Base-by-base conservation (phyloP, 140 eudicot species). In the Oenanthe javanica region DNA sequence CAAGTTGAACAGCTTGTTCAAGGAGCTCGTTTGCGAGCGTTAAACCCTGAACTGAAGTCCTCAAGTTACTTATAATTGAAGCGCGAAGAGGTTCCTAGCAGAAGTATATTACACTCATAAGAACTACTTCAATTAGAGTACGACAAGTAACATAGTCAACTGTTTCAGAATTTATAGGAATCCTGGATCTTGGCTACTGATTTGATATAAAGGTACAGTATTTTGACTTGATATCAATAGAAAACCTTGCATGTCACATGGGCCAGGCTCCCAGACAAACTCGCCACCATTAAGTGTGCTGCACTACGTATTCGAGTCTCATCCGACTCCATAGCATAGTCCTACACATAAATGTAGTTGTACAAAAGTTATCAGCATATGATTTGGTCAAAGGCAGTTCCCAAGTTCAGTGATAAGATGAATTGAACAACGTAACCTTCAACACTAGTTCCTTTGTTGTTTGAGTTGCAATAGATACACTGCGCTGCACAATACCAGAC, bases 201-300 rank as follows among this genome's bases (percentile, higher is more conserved):
- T 36, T 47, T 74, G 38, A 23, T 11, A 48, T 3, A 74, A 47
- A 10, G 78, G 59, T 46, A 48, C 43, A 1, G 21, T 74, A 23
- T 43, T 43, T 43, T 23, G 78, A 74, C 55, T 42, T 72, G 8
- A 19, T 19, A 72, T 72, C 52, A 52, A 15, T 74, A 31, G 38
- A 46, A 72, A 27, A 95, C 99, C 97, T 93, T 95, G 98, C 99
- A 95, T 13, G 97, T 95, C 74, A 95, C 98, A 74, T 93, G 99
- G 79, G 99, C 99, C 81, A 95, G 80, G 81, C 98, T 92, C 79
- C 99, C 99, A 25, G 98, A 95, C 85, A 95, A 86, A 87, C 99
- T 91, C 50, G 97, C 99, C 78, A 95, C 99, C 99, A 95, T 95
- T 83, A 93, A 83, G 82, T 93, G 97, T 79, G 99, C 99, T 79